Evolutionary conservation across 2,329 filamentous ascomycete genomes (phyloP).

Genomic region (Arthrobotrys sphaeroides): DNA sequence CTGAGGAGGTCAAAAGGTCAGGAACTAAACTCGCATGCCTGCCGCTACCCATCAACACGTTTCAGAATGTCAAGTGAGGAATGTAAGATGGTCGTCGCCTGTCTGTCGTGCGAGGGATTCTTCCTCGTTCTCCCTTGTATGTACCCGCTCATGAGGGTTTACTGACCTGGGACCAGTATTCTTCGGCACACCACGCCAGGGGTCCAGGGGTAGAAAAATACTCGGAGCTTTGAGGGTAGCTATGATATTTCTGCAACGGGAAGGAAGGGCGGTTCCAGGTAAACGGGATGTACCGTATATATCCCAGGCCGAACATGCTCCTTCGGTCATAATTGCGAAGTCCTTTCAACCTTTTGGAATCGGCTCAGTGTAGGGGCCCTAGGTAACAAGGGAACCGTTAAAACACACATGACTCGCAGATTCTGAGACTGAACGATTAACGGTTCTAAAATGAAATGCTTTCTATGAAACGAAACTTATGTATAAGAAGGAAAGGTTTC

Average conservation of each 20-base stretch:
- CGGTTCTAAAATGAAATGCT: too few species aligned
- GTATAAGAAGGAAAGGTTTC: not conserved
- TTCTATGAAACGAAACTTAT: too few species aligned
- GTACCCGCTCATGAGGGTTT: not conserved
- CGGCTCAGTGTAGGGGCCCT: not conserved
- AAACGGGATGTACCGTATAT: not conserved
- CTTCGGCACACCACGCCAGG: slow-evolving; percentile 9
- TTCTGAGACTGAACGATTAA: not conserved
- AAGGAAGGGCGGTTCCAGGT: slow-evolving; percentile 25
- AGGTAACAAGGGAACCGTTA: not conserved
- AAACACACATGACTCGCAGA: not conserved
- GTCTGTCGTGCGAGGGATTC: too few species aligned
- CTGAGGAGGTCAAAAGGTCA: slow-evolving; percentile 20
- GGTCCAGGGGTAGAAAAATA: not conserved
- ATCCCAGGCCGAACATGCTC: not conserved
- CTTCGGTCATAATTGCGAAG: slow-evolving; percentile 9
- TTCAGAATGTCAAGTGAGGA: slow-evolving; percentile 40
- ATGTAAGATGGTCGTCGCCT: slow-evolving; percentile 23
- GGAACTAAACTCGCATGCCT: not conserved
- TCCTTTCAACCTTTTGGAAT: not conserved
- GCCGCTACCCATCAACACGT: slow-evolving; percentile 15
- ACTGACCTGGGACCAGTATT: slow-evolving; percentile 4
- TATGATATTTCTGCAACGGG: slow-evolving; percentile 10
- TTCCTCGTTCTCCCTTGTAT: too few species aligned
- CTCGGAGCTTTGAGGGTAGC: not conserved